Conservation (phyloP, 2,329 filamentous ascomycete genomes). For the Aphanoascus verrucosus region DNA sequence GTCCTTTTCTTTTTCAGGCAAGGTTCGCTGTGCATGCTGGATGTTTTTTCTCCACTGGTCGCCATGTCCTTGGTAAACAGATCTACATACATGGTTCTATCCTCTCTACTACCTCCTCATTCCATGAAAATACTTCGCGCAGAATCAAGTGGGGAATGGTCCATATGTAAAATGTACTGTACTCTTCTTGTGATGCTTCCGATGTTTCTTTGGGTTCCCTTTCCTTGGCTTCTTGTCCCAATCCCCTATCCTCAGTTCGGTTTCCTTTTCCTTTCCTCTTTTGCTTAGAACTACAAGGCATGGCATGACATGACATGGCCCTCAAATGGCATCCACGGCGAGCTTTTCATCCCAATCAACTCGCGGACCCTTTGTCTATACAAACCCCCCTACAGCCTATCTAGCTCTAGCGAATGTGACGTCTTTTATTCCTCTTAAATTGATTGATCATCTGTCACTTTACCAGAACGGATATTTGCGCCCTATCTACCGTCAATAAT, state of each 20-base stretch:
- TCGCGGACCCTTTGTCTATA: background rate
- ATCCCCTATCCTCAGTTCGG: background rate
- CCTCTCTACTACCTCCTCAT: background rate
- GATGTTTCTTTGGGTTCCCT: background rate
- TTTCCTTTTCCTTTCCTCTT: background rate
- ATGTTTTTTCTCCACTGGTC: background rate
- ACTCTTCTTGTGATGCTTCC: background rate
- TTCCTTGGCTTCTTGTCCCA: background rate
- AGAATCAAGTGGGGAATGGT: background rate
- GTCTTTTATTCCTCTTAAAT: background rate
- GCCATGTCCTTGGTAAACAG: background rate
- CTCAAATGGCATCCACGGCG: background rate
- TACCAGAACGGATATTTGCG: background rate
- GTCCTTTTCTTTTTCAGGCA: background rate
- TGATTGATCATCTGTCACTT: background rate
- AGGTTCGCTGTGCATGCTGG: background rate
- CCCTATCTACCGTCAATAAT: background rate
- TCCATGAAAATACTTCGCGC: background rate
- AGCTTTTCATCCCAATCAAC: background rate
- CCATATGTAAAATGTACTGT: slow-evolving; percentile 1
- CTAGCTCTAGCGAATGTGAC: background rate
- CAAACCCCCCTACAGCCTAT: background rate
- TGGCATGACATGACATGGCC: too few species aligned
- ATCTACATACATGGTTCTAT: background rate
- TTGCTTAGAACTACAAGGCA: background rate